Base-by-base conservation (phyloP, 331 rosid species). In the Telfairia occidentalis region DNA sequence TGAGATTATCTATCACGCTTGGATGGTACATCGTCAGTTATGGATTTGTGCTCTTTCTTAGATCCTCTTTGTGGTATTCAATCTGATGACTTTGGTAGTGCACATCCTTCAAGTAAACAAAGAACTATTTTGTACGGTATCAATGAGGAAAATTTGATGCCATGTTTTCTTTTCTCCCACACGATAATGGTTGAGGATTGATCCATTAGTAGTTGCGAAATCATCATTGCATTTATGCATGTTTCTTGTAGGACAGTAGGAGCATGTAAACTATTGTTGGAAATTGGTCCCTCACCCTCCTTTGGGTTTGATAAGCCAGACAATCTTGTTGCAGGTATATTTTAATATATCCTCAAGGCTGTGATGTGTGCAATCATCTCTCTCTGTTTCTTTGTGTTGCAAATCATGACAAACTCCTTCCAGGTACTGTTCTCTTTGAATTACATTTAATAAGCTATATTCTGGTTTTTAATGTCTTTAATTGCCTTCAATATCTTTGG, bases 341-440 rank as follows among this genome's bases (percentile, higher is more conserved):
- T 77, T 85, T 96, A 84, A 96, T 96, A 63, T 96, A 96, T 78
- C 99, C 99, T 34, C 99, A 96, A 82, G 99, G 99, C 11, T 92
- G 99, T 58, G 99, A 96, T 76, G 99, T 92, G 37, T 87, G 97
- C 97, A 90, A 96, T 86, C 97, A 96, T 80, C 99, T 96, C 80
- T 96, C 97, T 26, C 83, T 96, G 85, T 96, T 96, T 82, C 92
- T 96, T 9, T 96, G 99, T 83, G 99, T 96, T 2, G 97, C 97
- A 71, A 87, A 96, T 92, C 99, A 96, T 76, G 99, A 96, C 86
- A 92, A 90, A 78, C 99, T 92, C 88, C 99, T 92, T 81, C 97
- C 99, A 86, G 99, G 99, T 92, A 77, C 77, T 81, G 64, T 77
- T 71, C 19, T 46, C 28, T 70, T 34, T 54, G 19, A 5, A 75